phyloP scores from a whole-genome alignment of 129 eudicot species.

The Chrysanthemum seticuspe region DNA sequence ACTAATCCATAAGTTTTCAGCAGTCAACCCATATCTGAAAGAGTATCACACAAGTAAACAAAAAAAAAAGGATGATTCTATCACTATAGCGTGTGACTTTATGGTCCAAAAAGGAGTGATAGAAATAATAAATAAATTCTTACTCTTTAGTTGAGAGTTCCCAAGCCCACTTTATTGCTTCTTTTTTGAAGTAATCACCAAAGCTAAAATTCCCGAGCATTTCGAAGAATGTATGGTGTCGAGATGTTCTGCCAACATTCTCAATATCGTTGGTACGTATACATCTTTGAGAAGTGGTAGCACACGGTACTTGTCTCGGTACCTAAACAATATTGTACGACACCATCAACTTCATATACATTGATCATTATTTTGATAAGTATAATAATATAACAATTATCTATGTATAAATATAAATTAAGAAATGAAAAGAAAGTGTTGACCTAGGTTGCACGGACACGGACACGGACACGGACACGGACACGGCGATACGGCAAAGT shows the following conservation, averaged over 20 bases:
- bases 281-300: conserved; percentile 94
- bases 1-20: conserved; percentile 87
- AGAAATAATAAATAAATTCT: neutral
- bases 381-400: too few species aligned
- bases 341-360: too few species aligned
- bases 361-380: too few species aligned
- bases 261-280: conserved; percentile 93
- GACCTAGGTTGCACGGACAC: too few species aligned
- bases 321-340: conserved; percentile 36
- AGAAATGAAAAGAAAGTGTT: too few species aligned
- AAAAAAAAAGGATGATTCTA: neutral
- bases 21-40: conserved; percentile 71
- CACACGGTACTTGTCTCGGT: conserved; percentile 81
- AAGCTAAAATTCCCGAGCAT: conserved; percentile 98
- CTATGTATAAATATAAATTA: too few species aligned
- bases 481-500: too few species aligned
- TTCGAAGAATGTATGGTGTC: conserved; percentile 95
- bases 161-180: conserved; percentile 98
- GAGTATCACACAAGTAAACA: conserved; percentile 20
- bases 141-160: conserved; percentile 85
- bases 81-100: too few species aligned
- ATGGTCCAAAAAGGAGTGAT: too few species aligned
- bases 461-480: too few species aligned
- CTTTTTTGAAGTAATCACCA: conserved; percentile 97
- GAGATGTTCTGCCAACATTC: conserved; percentile 88